Evolutionary conservation across 257 asterid species (phyloP).

Genomic region (Linderniella brevidens): DNA sequence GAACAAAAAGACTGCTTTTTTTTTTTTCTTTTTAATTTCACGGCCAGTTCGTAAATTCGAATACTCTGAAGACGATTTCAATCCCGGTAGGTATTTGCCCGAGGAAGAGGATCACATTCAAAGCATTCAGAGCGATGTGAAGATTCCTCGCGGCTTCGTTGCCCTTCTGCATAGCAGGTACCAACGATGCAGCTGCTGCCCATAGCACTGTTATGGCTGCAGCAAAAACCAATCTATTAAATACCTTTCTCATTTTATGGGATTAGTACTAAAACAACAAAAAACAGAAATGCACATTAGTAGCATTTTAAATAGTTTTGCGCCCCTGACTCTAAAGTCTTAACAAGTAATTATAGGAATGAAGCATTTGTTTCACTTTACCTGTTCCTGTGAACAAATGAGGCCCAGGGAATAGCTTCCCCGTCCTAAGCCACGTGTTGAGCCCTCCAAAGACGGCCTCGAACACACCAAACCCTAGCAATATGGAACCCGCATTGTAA

Average conservation of each 20-base stretch:
- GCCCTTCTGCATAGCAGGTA: slow-evolving; percentile 94
- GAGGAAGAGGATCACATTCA: slow-evolving; percentile 60
- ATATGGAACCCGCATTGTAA: slow-evolving; percentile 76
- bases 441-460: slow-evolving; percentile 64
- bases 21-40: slow-evolving; percentile 15
- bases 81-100: slow-evolving; percentile 89
- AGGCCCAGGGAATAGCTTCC: slow-evolving; percentile 95
- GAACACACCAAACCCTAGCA: slow-evolving; percentile 73
- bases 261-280: too few relatives aligned
- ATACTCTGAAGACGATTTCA: slow-evolving; percentile 58
- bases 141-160: slow-evolving; percentile 79
- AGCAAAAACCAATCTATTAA: too few relatives aligned
- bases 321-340: background rate
- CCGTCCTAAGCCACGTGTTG: slow-evolving; percentile 77
- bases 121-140: slow-evolving; percentile 51
- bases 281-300: too few relatives aligned
- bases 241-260: too few relatives aligned
- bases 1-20: too few relatives aligned
- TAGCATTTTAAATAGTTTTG: background rate
- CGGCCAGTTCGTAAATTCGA: slow-evolving; percentile 79
- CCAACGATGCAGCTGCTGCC: slow-evolving; percentile 94
- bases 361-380: slow-evolving; percentile 7
- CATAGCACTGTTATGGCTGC: slow-evolving; percentile 77
- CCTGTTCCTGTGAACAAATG: slow-evolving; percentile 90
- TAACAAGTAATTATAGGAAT: background rate